Evolutionary conservation across 2,329 filamentous ascomycete species (phyloP).

Genomic region (Stemphylium lycopersici): DNA sequence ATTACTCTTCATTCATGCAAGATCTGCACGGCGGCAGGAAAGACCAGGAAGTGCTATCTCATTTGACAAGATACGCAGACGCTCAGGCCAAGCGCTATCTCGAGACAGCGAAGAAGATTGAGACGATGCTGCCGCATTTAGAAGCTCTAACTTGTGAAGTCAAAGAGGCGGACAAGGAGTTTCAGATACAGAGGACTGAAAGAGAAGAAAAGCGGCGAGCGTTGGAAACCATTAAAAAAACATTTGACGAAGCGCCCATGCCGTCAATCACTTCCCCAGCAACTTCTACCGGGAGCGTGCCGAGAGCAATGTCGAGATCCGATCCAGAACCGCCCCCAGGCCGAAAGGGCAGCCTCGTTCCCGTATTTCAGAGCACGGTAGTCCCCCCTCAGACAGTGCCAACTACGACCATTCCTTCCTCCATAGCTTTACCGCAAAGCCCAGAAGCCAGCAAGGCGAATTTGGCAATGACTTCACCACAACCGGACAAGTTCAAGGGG

Average conservation of each 20-base stretch:
- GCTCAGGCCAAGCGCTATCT: conserved; percentile 85
- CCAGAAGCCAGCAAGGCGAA: conserved; percentile 35
- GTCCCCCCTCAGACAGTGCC: conserved; percentile 36
- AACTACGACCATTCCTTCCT: conserved; percentile 31
- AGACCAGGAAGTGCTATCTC: conserved; percentile 93
- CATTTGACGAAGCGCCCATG: conserved; percentile 41
- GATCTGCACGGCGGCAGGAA: conserved; percentile 99
- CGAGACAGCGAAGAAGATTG: conserved; percentile 82
- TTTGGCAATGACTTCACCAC: conserved; percentile 40
- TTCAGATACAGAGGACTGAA: conserved; percentile 92
- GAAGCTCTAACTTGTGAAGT: conserved; percentile 89
- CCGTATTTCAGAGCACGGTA: conserved; percentile 44
- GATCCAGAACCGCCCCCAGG: conserved; percentile 34
- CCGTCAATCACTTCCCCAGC: conserved; percentile 29
- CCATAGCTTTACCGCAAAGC: conserved; percentile 36
- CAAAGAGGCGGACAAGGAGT: conserved; percentile 93
- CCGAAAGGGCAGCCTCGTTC: conserved; percentile 42
- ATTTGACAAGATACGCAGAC: conserved; percentile 92
- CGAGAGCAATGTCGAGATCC: conserved; percentile 28
- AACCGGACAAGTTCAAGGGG: conserved; percentile 76
- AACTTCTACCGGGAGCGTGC: conserved; percentile 31
- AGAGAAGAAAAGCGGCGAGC: conserved; percentile 91
- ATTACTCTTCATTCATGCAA: conserved; percentile 99
- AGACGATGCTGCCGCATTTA: conserved; percentile 83
- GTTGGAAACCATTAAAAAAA: conserved; percentile 81